A percentile compares a stretch with the other conserved stretches of the same genome.
Evolutionary conservation across 257 asterid genomes (phyloP).

Genomic region (Solanum paucissectum): DNA sequence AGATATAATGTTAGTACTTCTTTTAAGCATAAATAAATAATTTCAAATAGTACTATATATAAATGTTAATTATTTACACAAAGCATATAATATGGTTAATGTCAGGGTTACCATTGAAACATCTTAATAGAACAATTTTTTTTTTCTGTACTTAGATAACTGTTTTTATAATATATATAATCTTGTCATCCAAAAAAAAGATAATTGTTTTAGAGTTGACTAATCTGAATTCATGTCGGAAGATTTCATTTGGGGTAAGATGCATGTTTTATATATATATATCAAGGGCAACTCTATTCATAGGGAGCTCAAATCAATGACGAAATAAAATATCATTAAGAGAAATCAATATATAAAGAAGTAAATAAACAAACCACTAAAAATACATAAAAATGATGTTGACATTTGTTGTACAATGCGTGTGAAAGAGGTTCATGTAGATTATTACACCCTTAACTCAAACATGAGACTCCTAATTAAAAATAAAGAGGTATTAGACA

Average conservation of each 20-base stretch:
- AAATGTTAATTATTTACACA: background rate
- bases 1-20: background rate
- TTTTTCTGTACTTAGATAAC: background rate
- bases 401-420: background rate
- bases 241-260: background rate
- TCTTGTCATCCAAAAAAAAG: too few relatives aligned
- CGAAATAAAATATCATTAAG: accelerated
- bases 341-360: background rate
- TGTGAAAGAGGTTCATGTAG: background rate
- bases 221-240: background rate
- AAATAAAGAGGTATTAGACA: background rate
- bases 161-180: too few relatives aligned
- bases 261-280: background rate
- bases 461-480: background rate
- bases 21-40: background rate
- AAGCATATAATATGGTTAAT: background rate
- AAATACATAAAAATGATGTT: background rate
- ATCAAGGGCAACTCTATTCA: background rate
- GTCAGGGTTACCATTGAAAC: background rate
- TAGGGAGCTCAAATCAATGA: background rate
- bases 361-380: background rate
- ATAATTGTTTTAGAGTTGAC: background rate
- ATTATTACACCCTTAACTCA: background rate
- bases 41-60: background rate
- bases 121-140: background rate